Conservation (phyloP, 345 rosid genomes). For the Hibiscus syriacus region DNA sequence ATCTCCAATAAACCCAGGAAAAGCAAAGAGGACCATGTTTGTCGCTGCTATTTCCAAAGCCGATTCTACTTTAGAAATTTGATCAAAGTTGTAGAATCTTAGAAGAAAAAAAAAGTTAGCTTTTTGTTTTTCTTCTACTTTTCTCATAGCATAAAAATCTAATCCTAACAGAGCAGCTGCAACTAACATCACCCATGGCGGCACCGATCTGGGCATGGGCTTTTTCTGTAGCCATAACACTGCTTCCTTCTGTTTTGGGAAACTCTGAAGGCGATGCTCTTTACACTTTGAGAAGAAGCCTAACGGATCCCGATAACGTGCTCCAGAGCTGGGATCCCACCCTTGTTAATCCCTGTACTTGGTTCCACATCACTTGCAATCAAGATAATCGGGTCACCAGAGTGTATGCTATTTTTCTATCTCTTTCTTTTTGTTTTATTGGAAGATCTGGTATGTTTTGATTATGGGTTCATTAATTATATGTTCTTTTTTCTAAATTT, state of each 20-base stretch:
- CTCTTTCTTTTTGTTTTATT: not conserved
- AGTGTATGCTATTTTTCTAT: conserved; percentile 34
- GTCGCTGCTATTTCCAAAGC: conserved; percentile 41
- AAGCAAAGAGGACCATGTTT: conserved; percentile 10
- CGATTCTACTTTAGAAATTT: conserved; percentile 25
- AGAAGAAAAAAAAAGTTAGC: not conserved
- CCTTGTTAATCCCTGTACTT: conserved; percentile 90
- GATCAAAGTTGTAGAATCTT: not conserved
- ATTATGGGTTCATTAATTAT: not conserved
- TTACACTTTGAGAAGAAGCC: conserved; percentile 55
- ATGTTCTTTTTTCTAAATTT: too few species aligned
- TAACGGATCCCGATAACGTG: conserved; percentile 75
- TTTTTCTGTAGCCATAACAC: conserved; percentile 22
- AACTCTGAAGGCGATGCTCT: conserved; percentile 94
- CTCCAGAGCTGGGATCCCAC: conserved; percentile 99
- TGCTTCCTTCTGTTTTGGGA: conserved; percentile 30
- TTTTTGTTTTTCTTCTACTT: not conserved
- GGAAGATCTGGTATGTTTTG: not conserved
- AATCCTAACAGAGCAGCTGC: conserved; percentile 13
- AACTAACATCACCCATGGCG: conserved; percentile 33
- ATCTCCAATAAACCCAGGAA: too few species aligned
- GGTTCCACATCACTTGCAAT: conserved; percentile 97
- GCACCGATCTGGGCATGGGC: conserved; percentile 28
- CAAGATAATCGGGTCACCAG: conserved; percentile 84
- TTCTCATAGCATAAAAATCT: not conserved